Conservation (phyloP, 805 yeast species). For the Ogataea thermomethanolica region DNA sequence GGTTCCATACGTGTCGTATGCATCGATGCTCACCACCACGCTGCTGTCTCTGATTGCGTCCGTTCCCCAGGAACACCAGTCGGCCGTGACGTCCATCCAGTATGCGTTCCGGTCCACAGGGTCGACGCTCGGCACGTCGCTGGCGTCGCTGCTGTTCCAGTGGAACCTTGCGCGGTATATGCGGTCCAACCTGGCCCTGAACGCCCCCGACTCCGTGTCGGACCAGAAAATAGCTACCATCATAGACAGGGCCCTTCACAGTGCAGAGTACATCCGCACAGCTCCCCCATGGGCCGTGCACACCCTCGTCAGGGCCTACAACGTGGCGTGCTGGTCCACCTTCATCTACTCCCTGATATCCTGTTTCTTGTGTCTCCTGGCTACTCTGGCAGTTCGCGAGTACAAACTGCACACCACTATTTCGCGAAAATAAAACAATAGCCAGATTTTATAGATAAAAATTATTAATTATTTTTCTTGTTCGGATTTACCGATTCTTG, state of each 20-base stretch:
- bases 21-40: constrained; percentile 62
- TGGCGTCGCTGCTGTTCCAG: constrained; percentile 63
- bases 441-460: not conserved
- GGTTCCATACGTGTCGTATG: constrained; percentile 52
- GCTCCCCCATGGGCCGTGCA: constrained; percentile 53
- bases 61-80: constrained; percentile 63
- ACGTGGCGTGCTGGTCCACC: constrained; percentile 48
- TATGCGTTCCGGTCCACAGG: constrained; percentile 67
- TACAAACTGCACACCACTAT: constrained; percentile 53
- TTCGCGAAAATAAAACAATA: constrained; percentile 32
- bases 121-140: constrained; percentile 60
- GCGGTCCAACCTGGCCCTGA: constrained; percentile 29
- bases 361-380: constrained; percentile 22
- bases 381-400: constrained; percentile 14
- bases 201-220: constrained; percentile 36
- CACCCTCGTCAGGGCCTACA: constrained; percentile 50
- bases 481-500: constrained; percentile 1
- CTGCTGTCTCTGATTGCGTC: constrained; percentile 68
- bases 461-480: constrained; percentile 1
- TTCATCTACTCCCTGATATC: constrained; percentile 43
- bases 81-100: constrained; percentile 63
- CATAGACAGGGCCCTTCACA: constrained; percentile 51
- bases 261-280: constrained; percentile 48
- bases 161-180: constrained; percentile 36
- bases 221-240: constrained; percentile 38